These are phyloP conservation scores for Zymoseptoria crescenta DNA, from an alignment of 2,329 filamentous ascomycete genomes.

Conservation along the genomic window DNA sequence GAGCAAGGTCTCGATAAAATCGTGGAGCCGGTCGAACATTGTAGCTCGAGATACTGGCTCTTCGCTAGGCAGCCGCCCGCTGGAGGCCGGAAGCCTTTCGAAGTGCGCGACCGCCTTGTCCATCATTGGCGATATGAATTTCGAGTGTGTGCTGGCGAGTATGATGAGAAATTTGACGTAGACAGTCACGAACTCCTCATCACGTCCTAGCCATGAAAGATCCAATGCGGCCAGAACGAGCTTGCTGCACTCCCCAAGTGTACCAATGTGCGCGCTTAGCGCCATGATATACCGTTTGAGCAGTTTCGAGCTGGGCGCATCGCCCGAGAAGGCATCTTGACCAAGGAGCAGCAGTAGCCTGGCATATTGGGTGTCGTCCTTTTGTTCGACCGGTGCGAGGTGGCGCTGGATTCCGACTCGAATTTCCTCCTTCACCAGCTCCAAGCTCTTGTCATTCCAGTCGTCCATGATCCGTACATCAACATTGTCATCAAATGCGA, in stretches of 20 bases:
- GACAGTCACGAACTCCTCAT: constrained; percentile 50
- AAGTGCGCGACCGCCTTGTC: constrained; percentile 77
- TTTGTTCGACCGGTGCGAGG: constrained; percentile 32
- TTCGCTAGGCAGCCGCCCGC: constrained; percentile 47
- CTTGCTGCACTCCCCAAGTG: constrained; percentile 49
- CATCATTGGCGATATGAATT: constrained; percentile 66
- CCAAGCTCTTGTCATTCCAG: constrained; percentile 45
- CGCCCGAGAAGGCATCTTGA: constrained; percentile 25
- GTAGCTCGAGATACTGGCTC: constrained; percentile 52
- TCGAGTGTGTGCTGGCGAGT: constrained; percentile 74
- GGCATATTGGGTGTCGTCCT: constrained; percentile 51
- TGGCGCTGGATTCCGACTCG: constrained; percentile 40
- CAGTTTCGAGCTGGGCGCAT: constrained; percentile 44
- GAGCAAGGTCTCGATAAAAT: constrained; percentile 66
- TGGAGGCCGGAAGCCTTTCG: constrained; percentile 49
- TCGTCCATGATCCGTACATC: constrained; percentile 40
- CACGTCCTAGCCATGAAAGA: constrained; percentile 55
- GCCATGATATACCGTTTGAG: constrained; percentile 53
- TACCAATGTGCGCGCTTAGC: constrained; percentile 49
- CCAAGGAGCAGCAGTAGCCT: constrained; percentile 34
- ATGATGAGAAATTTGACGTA: constrained; percentile 51
- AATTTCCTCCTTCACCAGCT: constrained; percentile 55
- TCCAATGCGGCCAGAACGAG: constrained; percentile 52
- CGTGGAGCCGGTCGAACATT: constrained; percentile 68
- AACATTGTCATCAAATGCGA: constrained; percentile 43